Evolutionary conservation across 2,329 filamentous ascomycete genomes (phyloP).

Genomic region (Colletotrichum spaethianum): DNA sequence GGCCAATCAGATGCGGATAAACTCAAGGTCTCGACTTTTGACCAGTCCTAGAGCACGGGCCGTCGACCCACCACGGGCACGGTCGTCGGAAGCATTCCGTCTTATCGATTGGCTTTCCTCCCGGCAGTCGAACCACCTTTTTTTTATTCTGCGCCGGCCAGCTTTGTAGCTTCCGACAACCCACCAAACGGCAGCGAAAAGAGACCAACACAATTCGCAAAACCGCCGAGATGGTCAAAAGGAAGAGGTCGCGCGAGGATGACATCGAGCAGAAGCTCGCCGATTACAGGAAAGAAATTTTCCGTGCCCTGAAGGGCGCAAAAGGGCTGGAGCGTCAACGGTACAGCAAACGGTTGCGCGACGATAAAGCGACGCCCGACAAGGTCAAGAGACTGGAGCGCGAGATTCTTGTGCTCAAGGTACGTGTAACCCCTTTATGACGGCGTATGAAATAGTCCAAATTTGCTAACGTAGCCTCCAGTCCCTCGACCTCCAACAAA

Average conservation of each 20-base stretch:
- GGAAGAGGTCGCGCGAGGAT: constrained; percentile 65
- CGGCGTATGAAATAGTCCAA: not conserved
- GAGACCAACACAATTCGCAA: not conserved
- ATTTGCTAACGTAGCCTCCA: constrained; percentile 45
- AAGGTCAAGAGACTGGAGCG: constrained; percentile 74
- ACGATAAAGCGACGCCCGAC: constrained; percentile 60
- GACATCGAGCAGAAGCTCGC: constrained; percentile 65
- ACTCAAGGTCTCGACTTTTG: not conserved
- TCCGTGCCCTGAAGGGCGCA: constrained; percentile 77
- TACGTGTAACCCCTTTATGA: constrained; percentile 39
- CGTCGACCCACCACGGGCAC: not conserved
- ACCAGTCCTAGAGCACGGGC: constrained; percentile 23
- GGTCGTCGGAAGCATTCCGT: constrained; percentile 28
- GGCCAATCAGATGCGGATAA: constrained; percentile 6
- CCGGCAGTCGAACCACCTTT: constrained; percentile 32
- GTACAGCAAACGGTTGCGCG: constrained; percentile 71
- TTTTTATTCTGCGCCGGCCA: constrained; percentile 24
- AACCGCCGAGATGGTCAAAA: constrained; percentile 65
- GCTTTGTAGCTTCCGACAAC: not conserved
- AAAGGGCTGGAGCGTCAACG: constrained; percentile 87
- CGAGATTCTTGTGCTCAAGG: constrained; percentile 71
- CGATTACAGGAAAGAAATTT: constrained; percentile 72
- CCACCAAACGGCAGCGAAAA: not conserved
- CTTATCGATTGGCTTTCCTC: constrained; percentile 20
- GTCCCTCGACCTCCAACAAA: constrained; percentile 71